phyloP scores from a whole-genome alignment of 352 stramenopile genomes.

The Thalassiosira mediterranea region DNA sequence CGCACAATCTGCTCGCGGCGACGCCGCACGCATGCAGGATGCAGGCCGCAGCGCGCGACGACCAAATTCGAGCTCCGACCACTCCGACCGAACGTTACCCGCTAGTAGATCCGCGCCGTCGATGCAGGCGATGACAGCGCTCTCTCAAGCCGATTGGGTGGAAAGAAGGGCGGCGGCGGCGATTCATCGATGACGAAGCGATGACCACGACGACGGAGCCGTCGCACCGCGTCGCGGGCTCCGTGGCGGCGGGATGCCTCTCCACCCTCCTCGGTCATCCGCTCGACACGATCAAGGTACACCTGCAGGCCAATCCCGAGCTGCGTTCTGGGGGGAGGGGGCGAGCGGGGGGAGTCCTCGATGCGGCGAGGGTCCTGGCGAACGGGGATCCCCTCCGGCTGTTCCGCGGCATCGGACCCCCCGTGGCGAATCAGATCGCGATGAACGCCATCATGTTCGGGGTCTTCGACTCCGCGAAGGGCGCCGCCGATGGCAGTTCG shows the following conservation, averaged over 20 bases:
- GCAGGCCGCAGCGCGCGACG: too few relatives aligned
- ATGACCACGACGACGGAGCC: not conserved
- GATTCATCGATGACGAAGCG: not conserved
- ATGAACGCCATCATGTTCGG: slow-evolving; percentile 65
- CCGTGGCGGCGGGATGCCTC: slow-evolving; percentile 29
- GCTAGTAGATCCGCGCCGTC: too few relatives aligned
- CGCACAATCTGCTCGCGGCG: too few relatives aligned
- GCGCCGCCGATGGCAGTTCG: slow-evolving; percentile 11
- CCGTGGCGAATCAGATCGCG: slow-evolving; percentile 52
- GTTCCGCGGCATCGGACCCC: slow-evolving; percentile 55
- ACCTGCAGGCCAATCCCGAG: slow-evolving; percentile 48
- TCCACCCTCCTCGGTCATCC: slow-evolving; percentile 58
- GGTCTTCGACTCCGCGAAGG: slow-evolving; percentile 43
- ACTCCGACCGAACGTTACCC: too few relatives aligned
- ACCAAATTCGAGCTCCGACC: too few relatives aligned
- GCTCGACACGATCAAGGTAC: slow-evolving; percentile 59
- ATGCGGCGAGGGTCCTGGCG: not conserved
- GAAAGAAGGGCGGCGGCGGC: not conserved
- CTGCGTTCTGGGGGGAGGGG: too few relatives aligned
- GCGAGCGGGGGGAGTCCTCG: not conserved
- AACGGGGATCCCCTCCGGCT: slow-evolving; percentile 26
- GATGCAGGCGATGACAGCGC: not conserved
- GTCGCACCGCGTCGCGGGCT: slow-evolving; percentile 29
- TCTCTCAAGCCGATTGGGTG: not conserved
- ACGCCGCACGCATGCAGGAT: too few relatives aligned